A percentile compares a stretch with the other conserved stretches of the same genome.
These are phyloP conservation scores for Capillidium rhysosporum DNA, from an alignment of 371 early-diverging fungal genomes.

Conservation along the genomic window DNA sequence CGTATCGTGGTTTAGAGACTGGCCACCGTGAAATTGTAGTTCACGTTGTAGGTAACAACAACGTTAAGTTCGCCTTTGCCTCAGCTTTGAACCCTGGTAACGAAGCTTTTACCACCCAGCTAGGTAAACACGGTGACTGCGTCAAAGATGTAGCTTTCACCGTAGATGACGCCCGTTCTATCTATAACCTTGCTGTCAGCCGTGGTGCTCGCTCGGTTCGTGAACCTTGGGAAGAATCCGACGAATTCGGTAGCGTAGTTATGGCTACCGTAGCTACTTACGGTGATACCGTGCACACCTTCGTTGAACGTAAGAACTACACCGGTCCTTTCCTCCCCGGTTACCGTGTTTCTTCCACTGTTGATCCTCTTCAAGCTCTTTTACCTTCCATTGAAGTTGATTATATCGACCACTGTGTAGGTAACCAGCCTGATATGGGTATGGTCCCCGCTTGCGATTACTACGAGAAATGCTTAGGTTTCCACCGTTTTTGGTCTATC, in stretches of 20 bases:
- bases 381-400: constrained; percentile 45
- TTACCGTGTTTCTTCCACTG: constrained; percentile 24
- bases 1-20: constrained; percentile 90
- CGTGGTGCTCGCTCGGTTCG: constrained; percentile 68
- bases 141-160: constrained; percentile 91
- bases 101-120: constrained; percentile 45
- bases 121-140: constrained; percentile 77
- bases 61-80: constrained; percentile 73
- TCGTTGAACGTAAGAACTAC: constrained; percentile 71
- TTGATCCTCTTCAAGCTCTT: constrained; percentile 43
- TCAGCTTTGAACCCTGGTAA: constrained; percentile 72
- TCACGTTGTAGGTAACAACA: constrained; percentile 69
- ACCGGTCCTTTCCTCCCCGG: constrained; percentile 78
- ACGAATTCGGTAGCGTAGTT: constrained; percentile 68
- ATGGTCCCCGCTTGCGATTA: constrained; percentile 72
- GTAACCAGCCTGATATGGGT: constrained; percentile 82
- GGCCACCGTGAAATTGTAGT: constrained; percentile 68
- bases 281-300: constrained; percentile 86
- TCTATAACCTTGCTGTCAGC: constrained; percentile 61
- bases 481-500: too few species aligned
- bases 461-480: constrained; percentile 74
- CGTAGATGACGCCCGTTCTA: constrained; percentile 63
- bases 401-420: too few species aligned
- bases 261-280: constrained; percentile 87
- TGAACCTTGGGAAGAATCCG: constrained; percentile 58